These are phyloP conservation scores for Picea engelmannii DNA, from an alignment of 83 land plant genomes.

Conservation along the genomic window DNA sequence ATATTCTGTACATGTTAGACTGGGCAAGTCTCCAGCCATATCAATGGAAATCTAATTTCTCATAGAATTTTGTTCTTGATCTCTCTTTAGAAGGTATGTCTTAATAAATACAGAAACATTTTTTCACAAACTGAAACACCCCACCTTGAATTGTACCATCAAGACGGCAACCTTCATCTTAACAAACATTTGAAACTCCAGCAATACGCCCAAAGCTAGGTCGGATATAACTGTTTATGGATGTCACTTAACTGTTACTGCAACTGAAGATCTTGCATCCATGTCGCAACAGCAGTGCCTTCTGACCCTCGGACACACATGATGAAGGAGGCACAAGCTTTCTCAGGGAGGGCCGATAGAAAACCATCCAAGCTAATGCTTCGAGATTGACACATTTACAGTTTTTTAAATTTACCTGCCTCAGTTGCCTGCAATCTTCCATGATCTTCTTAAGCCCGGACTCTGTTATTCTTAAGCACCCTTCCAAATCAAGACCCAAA, in stretches of 20 bases:
- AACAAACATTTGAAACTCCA: not conserved
- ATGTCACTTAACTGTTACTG: not conserved
- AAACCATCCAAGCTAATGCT: slow-evolving; percentile 37
- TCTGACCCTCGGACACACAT: slow-evolving; percentile 14
- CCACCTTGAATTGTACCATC: not conserved
- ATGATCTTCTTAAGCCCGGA: slow-evolving; percentile 36
- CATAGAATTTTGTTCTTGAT: not conserved
- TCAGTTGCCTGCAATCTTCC: slow-evolving; percentile 27
- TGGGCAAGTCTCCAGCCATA: not conserved
- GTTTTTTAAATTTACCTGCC: slow-evolving; percentile 21
- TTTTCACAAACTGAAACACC: not conserved
- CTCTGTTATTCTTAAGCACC: slow-evolving; percentile 24
- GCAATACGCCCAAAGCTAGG: not conserved
- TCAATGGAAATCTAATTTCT: not conserved
- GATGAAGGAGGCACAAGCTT: slow-evolving; percentile 27
- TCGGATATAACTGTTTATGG: not conserved
- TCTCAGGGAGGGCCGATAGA: slow-evolving; percentile 30
- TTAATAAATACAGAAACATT: not conserved
- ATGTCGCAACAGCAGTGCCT: slow-evolving; percentile 11
- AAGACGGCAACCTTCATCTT: not conserved
- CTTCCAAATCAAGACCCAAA: slow-evolving; percentile 23
- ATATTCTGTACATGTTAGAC: too few relatives aligned
- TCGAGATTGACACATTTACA: slow-evolving; percentile 16
- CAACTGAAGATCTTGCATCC: slow-evolving; percentile 14
- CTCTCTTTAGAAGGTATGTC: not conserved